Evolutionary conservation across 305 asterid species (phyloP).

Genomic region (Rubia balearica): DNA sequence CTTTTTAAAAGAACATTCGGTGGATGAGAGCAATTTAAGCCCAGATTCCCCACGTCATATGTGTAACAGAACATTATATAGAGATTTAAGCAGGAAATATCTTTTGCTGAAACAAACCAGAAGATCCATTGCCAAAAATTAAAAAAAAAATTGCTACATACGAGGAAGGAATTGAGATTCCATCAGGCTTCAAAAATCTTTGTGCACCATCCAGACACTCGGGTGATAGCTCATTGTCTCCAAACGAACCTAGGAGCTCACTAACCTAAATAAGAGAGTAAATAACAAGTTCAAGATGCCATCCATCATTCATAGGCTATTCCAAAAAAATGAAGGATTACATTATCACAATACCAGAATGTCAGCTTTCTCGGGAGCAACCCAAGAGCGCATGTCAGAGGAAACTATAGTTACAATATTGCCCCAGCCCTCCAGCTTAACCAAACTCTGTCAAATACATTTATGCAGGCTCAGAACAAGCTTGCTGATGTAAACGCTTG

Average conservation of each 20-base stretch:
- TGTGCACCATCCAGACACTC: conserved; percentile 99
- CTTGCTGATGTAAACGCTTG: not conserved
- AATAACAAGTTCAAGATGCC: conserved; percentile 11
- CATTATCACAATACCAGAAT: conserved; percentile 52
- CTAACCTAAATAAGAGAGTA: conserved; percentile 52
- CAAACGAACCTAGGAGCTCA: conserved; percentile 96
- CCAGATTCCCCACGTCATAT: not conserved
- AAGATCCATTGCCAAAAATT: not conserved
- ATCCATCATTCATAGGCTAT: conserved; percentile 4
- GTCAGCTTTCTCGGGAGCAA: conserved; percentile 96
- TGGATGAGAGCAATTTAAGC: not conserved
- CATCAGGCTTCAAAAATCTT: conserved; percentile 82
- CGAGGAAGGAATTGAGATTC: conserved; percentile 95
- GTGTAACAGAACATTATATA: not conserved
- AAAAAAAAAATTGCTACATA: conserved; percentile 27
- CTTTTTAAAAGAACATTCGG: not conserved
- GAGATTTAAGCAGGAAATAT: not conserved
- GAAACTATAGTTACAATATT: conserved; percentile 67
- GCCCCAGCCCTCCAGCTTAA: conserved; percentile 97
- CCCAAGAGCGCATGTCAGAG: conserved; percentile 94
- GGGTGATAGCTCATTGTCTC: conserved; percentile 98
- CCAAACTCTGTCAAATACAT: conserved; percentile 58
- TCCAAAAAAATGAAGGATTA: conserved; percentile 6
- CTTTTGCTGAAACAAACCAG: not conserved
- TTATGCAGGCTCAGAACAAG: not conserved